Base-by-base conservation (phyloP, 352 stramenopile species). In the Ochromonadaceae sp. region DNA sequence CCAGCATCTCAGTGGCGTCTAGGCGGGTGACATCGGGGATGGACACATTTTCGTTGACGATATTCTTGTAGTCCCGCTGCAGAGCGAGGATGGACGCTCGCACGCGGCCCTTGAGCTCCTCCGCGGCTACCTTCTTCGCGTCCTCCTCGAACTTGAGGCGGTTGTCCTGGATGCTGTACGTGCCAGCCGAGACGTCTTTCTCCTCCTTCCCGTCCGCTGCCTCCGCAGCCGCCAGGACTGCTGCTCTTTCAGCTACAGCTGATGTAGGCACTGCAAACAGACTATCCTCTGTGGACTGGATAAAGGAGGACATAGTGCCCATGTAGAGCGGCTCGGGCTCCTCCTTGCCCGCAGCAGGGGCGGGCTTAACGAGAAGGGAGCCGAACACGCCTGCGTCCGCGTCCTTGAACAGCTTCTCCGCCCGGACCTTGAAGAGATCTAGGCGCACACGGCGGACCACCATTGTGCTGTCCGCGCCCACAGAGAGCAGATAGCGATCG, bases 151-250 rank as follows among this genome's bases (percentile, higher is more conserved):
- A 88, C 66, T 92, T 87, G 7, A 88, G 73, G 59, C 90, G 90
- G 41, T 81, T 83, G 22, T 93, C 84, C 70, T 95, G 81, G 59
- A 95, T 92, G 41, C 81, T 92, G 72, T 93, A 95, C 10, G 81
- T 81, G 31, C 80, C 75, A 20, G 69, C 83, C 12, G 66, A 50
- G n/a, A 92, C 68, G 42, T 93, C 85, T 0, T 75, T 58, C 28
- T 78, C 76, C 52, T 87, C 77, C 25, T 71, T 49, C 5, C 14
- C 15, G 15, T 55, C 26, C 40, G 26, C 14, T 38, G 30, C 2
- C 12, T 5, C 12, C 4, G 38, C 34, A 12, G 28, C 5, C 2
- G 28, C 34, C 3, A 28, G 2, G 31, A 9, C 48, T 4, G n/a
- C 17, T 14, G 44, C 12, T 65, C 41, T 26, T 31, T 28, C 52